Base-by-base conservation (phyloP, 2,329 filamentous ascomycete genomes). In the Aspergillus glaucus region DNA sequence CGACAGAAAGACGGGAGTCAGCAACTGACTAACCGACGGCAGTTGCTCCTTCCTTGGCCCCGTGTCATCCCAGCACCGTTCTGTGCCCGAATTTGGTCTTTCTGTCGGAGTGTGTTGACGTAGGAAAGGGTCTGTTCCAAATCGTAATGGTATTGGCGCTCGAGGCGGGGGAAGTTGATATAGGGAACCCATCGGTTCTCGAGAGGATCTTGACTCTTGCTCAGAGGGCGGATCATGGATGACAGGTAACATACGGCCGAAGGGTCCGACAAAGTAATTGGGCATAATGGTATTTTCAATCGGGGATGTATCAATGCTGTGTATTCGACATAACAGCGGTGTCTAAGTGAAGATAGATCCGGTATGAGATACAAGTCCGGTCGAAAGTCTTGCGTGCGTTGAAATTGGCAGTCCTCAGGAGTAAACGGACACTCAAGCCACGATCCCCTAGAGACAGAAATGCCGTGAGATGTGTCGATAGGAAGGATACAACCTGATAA, bases 151-250 rank as follows among this genome's bases (percentile, higher is more conserved):
- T 19, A 53, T 55, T 5, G 62, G 61, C 43, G 62, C 53, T 34
- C 62, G 66, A 46, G 69, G 69, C 28, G 66, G 69, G 48, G 69
- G 69, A 47, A 72, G 69, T 50, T 68, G 66, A 54, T 70, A 72
- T 44, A 63, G 66, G 48, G 52, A 60, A 45, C 61, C 59, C 56
- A 53, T 63, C 42, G 59, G 43, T 45, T 61, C 62, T 64, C 59
- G 60, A 60, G 43, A 53, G 43, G 52, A 40, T 61, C 57, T 51
- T 61, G 50, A 43, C 19, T 59, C 53, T 44, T 56, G 60, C 52
- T 63, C 61, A 41, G 60, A 50, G 43, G 57, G 54, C 43, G 48
- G 50, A 47, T 53, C 49, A 51, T 65, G 60, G 50, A 17, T 12
- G 7, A 54, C 50, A 54, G 66, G 62, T 55, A 69, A 65, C 57